Conservation (phyloP, 2,329 filamentous ascomycete species). For the Hymenoscyphus linearis region DNA sequence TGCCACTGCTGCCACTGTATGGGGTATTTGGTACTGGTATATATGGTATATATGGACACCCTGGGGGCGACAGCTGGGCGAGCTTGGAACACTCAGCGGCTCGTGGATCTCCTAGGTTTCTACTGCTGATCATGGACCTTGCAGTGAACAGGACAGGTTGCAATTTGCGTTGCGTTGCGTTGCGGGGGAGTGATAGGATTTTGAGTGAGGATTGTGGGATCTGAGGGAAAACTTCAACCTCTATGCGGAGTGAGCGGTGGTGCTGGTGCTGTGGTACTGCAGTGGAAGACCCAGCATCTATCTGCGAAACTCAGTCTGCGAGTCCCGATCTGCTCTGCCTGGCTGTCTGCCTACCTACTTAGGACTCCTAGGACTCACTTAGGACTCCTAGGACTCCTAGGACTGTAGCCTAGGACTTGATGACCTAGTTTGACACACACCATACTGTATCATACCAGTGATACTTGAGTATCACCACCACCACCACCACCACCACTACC, state of each 20-base stretch:
- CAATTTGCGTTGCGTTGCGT: not conserved
- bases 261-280: too few species aligned
- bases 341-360: too few species aligned
- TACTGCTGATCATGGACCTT: not conserved
- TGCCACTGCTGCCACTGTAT: too few species aligned
- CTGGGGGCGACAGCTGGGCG: not conserved
- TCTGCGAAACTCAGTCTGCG: not conserved
- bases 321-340: too few species aligned
- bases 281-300: too few species aligned
- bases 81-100: not conserved
- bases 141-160: not conserved
- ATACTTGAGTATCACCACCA: too few species aligned
- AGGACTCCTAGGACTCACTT: too few species aligned
- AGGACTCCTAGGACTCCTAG: too few species aligned
- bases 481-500: not conserved
- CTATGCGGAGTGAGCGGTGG: not conserved
- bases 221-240: not conserved
- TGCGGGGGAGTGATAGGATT: not conserved
- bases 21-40: too few species aligned
- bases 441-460: too few species aligned
- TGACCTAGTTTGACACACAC: too few species aligned
- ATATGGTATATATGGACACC: not conserved
- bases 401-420: too few species aligned
- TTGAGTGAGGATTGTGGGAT: not conserved
- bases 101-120: not conserved